Percentiles rank a stretch among this genome's conserved stretches.
These are phyloP conservation scores for Zygoascus meyerae DNA, from an alignment of 1,139 yeast genomes.

Conservation along the genomic window DNA sequence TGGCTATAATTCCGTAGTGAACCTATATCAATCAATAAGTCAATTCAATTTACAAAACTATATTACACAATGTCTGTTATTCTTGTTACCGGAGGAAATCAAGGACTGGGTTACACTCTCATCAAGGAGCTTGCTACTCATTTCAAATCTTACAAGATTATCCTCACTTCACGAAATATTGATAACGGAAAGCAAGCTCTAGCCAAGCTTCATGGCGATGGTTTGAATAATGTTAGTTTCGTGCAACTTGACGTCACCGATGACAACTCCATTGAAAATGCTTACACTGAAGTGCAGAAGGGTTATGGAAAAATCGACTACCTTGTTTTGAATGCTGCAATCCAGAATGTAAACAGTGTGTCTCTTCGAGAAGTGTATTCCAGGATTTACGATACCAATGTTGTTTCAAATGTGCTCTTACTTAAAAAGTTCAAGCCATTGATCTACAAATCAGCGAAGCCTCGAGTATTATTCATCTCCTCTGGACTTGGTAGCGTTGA, in stretches of 20 bases:
- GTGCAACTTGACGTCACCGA: slow-evolving; percentile 6
- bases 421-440: slow-evolving; percentile 1
- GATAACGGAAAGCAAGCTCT: slow-evolving; percentile 4
- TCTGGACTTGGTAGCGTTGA: slow-evolving; percentile 2
- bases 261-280: slow-evolving; percentile 4
- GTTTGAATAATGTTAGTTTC: background rate
- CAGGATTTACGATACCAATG: slow-evolving; percentile 19
- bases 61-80: slow-evolving; percentile 6
- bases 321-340: slow-evolving; percentile 22
- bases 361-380: slow-evolving; percentile 18
- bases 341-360: slow-evolving; percentile 10
- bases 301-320: slow-evolving; percentile 18
- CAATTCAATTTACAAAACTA: too few relatives aligned
- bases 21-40: too few relatives aligned
- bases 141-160: background rate
- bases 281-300: slow-evolving; percentile 13
- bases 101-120: slow-evolving; percentile 7
- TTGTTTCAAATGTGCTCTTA: slow-evolving; percentile 9
- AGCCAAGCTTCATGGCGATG: background rate
- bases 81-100: slow-evolving; percentile 10
- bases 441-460: background rate
- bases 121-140: slow-evolving; percentile 1
- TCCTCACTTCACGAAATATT: slow-evolving; percentile 2
- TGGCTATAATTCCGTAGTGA: too few relatives aligned
- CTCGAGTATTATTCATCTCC: background rate